A percentile compares a stretch with the other conserved stretches of the same genome.
These are phyloP conservation scores for Cryptosporidium tyzzeri DNA, from an alignment of 169 alveolate genomes.

Conservation along the genomic window DNA sequence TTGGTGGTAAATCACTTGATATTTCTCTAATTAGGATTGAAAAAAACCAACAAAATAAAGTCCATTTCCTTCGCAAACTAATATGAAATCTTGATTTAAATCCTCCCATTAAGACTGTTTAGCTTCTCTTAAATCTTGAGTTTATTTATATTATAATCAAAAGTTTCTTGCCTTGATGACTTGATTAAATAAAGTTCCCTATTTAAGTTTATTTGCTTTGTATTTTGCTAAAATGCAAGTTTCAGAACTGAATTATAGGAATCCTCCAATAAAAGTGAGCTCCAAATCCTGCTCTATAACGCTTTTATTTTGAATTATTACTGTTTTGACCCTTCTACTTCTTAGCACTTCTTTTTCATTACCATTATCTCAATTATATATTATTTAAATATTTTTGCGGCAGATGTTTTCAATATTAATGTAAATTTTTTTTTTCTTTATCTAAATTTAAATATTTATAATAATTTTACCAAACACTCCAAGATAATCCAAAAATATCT, in stretches of 20 bases:
- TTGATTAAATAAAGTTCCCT: too few relatives aligned
- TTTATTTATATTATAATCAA: too few relatives aligned
- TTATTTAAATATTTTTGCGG: neutral
- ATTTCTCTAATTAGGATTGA: neutral
- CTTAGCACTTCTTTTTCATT: too few relatives aligned
- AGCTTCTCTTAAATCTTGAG: neutral
- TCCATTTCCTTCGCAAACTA: neutral
- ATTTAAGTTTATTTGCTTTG: too few relatives aligned
- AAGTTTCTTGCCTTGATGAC: neutral
- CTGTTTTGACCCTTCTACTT: neutral
- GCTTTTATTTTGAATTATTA: too few relatives aligned
- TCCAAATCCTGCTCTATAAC: neutral
- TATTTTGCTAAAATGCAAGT: too few relatives aligned
- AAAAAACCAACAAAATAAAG: neutral
- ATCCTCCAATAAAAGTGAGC: neutral
- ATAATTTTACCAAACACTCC: neutral
- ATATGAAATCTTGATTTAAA: neutral
- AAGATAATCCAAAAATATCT: neutral
- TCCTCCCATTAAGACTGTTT: neutral
- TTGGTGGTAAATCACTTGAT: slow-evolving; percentile 68
- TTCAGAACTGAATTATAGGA: neutral
- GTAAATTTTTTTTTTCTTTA: too few relatives aligned
- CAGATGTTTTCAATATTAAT: neutral
- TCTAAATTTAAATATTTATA: too few relatives aligned
- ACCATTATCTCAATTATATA: neutral